Conservation (phyloP, 2,329 filamentous ascomycete species). For the Cordyceps farinosa region DNA sequence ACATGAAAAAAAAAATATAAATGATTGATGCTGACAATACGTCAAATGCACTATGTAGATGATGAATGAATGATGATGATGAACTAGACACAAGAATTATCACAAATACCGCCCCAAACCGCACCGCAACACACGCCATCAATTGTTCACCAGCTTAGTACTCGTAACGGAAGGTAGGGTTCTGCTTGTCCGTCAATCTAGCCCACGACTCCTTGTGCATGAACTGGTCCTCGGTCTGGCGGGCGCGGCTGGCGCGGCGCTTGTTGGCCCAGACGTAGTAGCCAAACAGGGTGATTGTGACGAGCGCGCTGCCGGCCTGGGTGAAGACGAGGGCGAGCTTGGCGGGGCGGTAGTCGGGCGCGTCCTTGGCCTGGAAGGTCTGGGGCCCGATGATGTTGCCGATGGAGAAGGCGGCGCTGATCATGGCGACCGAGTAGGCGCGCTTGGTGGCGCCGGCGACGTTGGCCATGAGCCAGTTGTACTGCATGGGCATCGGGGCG, state of each 20-base stretch:
- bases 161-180: constrained; percentile 53
- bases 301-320: constrained; percentile 5
- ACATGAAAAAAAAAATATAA: background rate
- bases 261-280: constrained; percentile 51
- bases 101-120: background rate
- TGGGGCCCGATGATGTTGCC: constrained; percentile 38
- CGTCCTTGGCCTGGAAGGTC: constrained; percentile 34
- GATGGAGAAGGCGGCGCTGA: constrained; percentile 28
- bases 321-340: constrained; percentile 27
- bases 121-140: background rate
- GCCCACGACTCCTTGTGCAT: constrained; percentile 42
- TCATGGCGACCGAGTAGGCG: constrained; percentile 13
- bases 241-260: constrained; percentile 29
- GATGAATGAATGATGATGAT: background rate
- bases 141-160: constrained; percentile 28
- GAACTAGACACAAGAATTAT: background rate
- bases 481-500: constrained; percentile 42
- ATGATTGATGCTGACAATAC: constrained; percentile 2
- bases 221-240: constrained; percentile 39
- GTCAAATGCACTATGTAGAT: background rate
- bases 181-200: constrained; percentile 54
- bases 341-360: constrained; percentile 34
- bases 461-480: constrained; percentile 45
- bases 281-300: constrained; percentile 28
- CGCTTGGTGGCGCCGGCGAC: constrained; percentile 29